Evolutionary conservation across 495 filamentous ascomycete genomes (phyloP), one percentile per base, ranked within the genome.

Genomic region (Copromyces sp.): DNA sequence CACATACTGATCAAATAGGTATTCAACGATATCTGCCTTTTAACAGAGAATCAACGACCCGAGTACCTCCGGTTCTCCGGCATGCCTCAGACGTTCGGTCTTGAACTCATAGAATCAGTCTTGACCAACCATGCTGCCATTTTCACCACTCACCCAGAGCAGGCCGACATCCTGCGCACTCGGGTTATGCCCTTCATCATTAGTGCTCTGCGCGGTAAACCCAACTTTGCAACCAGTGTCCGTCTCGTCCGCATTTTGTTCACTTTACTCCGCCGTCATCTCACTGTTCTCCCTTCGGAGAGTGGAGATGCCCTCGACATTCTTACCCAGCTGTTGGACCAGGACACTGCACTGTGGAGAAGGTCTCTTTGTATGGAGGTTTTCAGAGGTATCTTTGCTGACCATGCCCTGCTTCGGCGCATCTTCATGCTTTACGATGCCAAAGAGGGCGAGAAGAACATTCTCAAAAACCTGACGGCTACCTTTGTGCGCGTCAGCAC

Each of bases 91-190:
- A 90, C 90, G 2, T 94, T 96, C 74, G 93, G 93, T 24, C 82
- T 99, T 2, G 95, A 98, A 77, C 84, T 98, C 40, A 93, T 98
- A 74, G 95, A 97, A 82, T 94, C 93, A 6, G 87, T 97, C 41
- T 80, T 99, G 61, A 87, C 90, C 4, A 96, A 94, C 77, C 94
- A 97, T 83, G 89, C 91, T 17, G 85, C 87, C 39, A 91, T 97
- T 39, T 94, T 97, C 79, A 83, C 88, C 8, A 83, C 84, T 1
- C 95, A 97, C 78, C 84, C 88, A 0, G 95, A 99, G 78, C 91
- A 96, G 76, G 87, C 90, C 6, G 85, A 95, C 76, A 87, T 96
- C 37, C 81, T 98, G 37, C 89, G 90, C n/a, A 85, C 85, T n/a
- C 86, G 91, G 32, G 87, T 97, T 3, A 90, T 98, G 86, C 94